Percentiles rank a stretch among this genome's conserved stretches.
These are phyloP conservation scores for Cladosporium sphaerospermum DNA, from an alignment of 2,329 filamentous ascomycete species.

Conservation along the genomic window DNA sequence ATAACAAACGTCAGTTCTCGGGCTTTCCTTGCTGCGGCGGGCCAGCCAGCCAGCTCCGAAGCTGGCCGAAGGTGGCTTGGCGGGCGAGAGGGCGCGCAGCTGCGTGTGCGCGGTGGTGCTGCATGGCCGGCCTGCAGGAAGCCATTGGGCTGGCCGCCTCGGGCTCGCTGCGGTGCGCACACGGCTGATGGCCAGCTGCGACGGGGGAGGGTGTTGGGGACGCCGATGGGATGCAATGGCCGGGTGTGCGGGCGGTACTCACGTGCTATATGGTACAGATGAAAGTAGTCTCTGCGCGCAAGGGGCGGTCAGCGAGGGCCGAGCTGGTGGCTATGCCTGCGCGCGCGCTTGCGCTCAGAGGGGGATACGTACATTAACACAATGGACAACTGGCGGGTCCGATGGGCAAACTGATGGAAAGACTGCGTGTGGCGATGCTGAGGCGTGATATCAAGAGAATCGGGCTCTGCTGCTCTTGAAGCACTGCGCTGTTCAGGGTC, in stretches of 20 bases:
- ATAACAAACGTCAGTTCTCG: background rate
- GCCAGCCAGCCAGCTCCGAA: background rate
- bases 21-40: background rate
- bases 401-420: background rate
- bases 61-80: background rate
- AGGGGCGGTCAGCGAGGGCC: background rate
- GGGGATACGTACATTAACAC: constrained; percentile 2
- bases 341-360: background rate
- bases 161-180: background rate
- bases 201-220: background rate
- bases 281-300: background rate
- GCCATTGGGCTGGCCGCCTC: background rate
- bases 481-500: background rate
- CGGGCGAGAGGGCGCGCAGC: too few relatives aligned
- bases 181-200: too few relatives aligned
- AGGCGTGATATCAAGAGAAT: background rate
- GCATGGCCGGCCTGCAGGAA: too few relatives aligned
- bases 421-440: background rate
- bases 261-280: background rate
- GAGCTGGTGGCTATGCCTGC: too few relatives aligned
- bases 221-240: background rate
- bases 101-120: too few relatives aligned
- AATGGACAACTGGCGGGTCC: background rate
- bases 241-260: background rate
- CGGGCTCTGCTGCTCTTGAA: background rate